Evolutionary conservation across 768 basidiomycete species (phyloP).

Genomic region (Tricholoma sp.): DNA sequence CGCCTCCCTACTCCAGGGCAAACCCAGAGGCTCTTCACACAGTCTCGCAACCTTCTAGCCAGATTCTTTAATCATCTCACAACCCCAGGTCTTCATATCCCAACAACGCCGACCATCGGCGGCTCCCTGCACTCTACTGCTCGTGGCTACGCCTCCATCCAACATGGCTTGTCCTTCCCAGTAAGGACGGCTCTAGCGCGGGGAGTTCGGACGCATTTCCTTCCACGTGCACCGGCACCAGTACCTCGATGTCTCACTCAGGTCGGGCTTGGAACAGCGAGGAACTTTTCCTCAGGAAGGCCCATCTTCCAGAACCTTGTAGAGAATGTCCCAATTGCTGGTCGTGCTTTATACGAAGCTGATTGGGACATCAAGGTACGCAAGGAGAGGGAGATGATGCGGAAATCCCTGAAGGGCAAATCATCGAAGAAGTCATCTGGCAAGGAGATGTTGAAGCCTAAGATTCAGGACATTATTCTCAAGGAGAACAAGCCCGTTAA

Average conservation of each 20-base stretch:
- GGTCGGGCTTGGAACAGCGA: constrained; percentile 70
- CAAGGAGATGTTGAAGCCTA: constrained; percentile 32
- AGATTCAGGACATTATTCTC: constrained; percentile 11
- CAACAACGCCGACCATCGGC: constrained; percentile 18
- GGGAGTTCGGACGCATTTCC: constrained; percentile 40
- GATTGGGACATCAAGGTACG: constrained; percentile 59
- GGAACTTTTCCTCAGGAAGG: constrained; percentile 69
- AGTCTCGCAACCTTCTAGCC: constrained; percentile 51
- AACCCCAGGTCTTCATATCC: constrained; percentile 44
- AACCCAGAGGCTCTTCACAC: constrained; percentile 43
- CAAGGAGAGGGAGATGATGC: constrained; percentile 34
- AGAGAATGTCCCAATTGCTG: constrained; percentile 74
- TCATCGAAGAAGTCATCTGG: constrained; percentile 18
- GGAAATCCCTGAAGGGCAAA: constrained; percentile 21
- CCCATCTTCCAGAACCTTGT: constrained; percentile 78
- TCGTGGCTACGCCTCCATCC: constrained; percentile 39
- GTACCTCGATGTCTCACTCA: constrained; percentile 50
- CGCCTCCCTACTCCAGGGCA: constrained; percentile 26
- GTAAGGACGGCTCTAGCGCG: constrained; percentile 46
- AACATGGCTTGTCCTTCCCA: constrained; percentile 52
- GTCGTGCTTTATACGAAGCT: constrained; percentile 68
- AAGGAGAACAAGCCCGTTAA: constrained; percentile 10
- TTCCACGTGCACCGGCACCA: constrained; percentile 50
- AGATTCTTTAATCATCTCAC: constrained; percentile 53
- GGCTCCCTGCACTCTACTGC: constrained; percentile 23